phyloP scores from a whole-genome alignment of 176 grass and related monocot species.

The Oryza rufipogon region DNA sequence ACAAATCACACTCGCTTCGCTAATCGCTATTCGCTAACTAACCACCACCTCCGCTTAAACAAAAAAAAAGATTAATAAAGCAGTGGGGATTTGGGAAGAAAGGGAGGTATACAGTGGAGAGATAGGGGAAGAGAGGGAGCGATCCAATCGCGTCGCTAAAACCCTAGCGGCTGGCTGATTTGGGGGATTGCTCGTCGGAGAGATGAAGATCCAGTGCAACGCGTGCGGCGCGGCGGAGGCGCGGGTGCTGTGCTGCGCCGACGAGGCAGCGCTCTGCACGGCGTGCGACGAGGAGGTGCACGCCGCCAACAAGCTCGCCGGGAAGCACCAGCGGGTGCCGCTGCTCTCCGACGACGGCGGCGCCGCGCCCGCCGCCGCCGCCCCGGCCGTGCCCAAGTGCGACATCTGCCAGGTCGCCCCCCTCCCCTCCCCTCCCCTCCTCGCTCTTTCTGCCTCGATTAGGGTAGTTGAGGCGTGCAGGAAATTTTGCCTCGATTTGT shows the following conservation, averaged over 20 bases:
- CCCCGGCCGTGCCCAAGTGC: conserved; percentile 63
- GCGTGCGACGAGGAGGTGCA: conserved; percentile 87
- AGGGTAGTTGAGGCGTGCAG: neutral
- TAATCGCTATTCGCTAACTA: conserved; percentile 19
- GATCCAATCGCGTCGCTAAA: conserved; percentile 15
- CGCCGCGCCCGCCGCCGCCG: neutral
- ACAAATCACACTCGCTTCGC: neutral
- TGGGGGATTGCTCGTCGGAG: neutral
- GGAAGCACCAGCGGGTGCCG: conserved; percentile 84
- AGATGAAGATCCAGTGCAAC: conserved; percentile 94
- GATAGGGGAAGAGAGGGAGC: neutral
- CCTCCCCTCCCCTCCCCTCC: no score
- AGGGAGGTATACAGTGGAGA: neutral
- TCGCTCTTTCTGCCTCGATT: neutral
- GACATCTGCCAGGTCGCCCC: conserved; percentile 76
- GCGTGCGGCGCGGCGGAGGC: conserved; percentile 78
- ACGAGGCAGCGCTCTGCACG: conserved; percentile 85
- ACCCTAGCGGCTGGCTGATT: neutral
- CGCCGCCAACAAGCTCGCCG: conserved; percentile 81
- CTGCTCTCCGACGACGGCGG: conserved; percentile 43
- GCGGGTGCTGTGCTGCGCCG: conserved; percentile 81
- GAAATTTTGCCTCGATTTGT: neutral
- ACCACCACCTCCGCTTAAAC: neutral
- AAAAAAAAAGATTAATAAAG: neutral
- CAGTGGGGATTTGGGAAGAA: neutral